Evolutionary conservation across 2,329 filamentous ascomycete genomes (phyloP).

Genomic region (Neonectria hederae): DNA sequence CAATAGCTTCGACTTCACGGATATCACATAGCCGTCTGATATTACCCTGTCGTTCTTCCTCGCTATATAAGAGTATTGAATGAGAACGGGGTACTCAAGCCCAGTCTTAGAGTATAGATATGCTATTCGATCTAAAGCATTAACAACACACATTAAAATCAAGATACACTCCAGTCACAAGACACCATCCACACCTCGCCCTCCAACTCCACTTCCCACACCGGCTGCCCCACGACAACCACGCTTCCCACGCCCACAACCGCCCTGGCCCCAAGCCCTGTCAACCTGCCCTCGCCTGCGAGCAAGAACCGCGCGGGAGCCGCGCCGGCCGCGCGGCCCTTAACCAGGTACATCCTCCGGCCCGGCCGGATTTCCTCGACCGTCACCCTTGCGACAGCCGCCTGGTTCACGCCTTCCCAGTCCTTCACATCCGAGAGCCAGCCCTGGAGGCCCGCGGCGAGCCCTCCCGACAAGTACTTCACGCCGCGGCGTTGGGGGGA

Average conservation of each 20-base stretch:
- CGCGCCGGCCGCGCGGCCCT: slow-evolving; percentile 23
- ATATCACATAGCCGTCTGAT: too few relatives aligned
- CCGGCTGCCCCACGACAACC: slow-evolving; percentile 48
- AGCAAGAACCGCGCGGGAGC: slow-evolving; percentile 44
- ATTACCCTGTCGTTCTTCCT: neutral
- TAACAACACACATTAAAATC: slow-evolving; percentile 21
- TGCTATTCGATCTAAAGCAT: neutral
- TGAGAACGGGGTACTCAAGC: neutral
- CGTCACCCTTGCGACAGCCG: slow-evolving; percentile 36
- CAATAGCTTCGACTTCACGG: too few relatives aligned
- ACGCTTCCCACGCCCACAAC: slow-evolving; percentile 43
- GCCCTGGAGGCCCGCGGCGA: slow-evolving; percentile 52
- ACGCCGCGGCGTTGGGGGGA: slow-evolving; percentile 50
- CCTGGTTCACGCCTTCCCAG: slow-evolving; percentile 40
- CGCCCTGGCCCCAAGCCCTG: slow-evolving; percentile 46
- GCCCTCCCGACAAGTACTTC: slow-evolving; percentile 49
- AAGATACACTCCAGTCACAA: slow-evolving; percentile 49
- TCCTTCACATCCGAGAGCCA: slow-evolving; percentile 54
- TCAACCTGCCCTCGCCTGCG: slow-evolving; percentile 51
- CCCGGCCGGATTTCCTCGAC: slow-evolving; percentile 47
- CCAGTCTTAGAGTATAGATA: neutral
- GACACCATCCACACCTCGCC: slow-evolving; percentile 50
- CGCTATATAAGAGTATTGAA: neutral
- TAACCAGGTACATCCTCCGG: slow-evolving; percentile 48
- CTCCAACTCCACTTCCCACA: slow-evolving; percentile 51